Percentiles rank a stretch among this genome's conserved stretches.
phyloP scores from a whole-genome alignment of 805 yeast species.

The Starmera quercuum region DNA sequence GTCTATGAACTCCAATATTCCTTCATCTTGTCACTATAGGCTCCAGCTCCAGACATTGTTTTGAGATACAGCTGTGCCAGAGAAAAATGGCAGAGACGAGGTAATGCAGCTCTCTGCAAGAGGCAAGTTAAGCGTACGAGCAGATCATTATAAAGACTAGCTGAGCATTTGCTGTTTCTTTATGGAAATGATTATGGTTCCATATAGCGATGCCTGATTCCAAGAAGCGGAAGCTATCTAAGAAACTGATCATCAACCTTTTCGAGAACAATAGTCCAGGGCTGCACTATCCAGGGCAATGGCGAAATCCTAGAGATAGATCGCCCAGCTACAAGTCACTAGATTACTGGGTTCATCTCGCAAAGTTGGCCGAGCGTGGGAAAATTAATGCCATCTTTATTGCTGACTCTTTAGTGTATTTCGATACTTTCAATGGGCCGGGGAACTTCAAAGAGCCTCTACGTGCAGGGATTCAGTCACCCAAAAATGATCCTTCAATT shows the following conservation, averaged over 20 bases:
- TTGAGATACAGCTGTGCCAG: too few relatives aligned
- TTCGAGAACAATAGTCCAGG: conserved; percentile 3
- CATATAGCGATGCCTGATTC: neutral
- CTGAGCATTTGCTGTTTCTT: conserved; percentile 1
- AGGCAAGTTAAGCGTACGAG: too few relatives aligned
- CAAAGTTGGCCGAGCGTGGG: conserved; percentile 26
- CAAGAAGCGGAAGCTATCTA: neutral
- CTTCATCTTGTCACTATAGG: too few relatives aligned
- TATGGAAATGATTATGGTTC: too few relatives aligned
- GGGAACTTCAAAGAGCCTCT: conserved; percentile 4
- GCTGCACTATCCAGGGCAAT: conserved; percentile 2
- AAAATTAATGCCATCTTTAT: conserved; percentile 27
- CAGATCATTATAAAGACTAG: too few relatives aligned
- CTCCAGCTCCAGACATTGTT: too few relatives aligned
- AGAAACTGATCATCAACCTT: conserved; percentile 3
- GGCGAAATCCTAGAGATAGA: conserved; percentile 6
- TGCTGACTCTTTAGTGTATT: conserved; percentile 30
- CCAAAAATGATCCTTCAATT: conserved; percentile 29
- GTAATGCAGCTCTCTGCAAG: too few relatives aligned
- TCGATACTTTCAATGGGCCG: conserved; percentile 26
- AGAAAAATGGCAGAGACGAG: too few relatives aligned
- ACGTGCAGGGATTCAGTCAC: conserved; percentile 22
- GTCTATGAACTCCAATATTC: too few relatives aligned
- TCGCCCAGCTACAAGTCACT: conserved; percentile 6
- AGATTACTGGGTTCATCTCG: conserved; percentile 29